Evolutionary conservation across 352 stramenopile species (phyloP), one percentile per base, ranked within the genome.

Genomic region (Phytophthora boehmeriae): DNA sequence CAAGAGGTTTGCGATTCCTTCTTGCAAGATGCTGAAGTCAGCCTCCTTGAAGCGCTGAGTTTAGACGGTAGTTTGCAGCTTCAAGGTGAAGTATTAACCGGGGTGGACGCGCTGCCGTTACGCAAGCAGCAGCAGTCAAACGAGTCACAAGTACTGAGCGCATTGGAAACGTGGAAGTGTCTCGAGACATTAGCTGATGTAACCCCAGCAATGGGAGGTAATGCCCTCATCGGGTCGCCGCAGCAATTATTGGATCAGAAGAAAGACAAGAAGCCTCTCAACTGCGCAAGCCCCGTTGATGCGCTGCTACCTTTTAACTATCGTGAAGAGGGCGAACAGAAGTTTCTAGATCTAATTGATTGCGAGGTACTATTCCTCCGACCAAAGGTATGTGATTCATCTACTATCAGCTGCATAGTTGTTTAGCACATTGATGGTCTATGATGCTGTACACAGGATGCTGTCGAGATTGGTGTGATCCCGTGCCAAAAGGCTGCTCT

Each of bases 391-490:
- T 14, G 60, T 39, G 25, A 42, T 20, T 5, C 32, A 6, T 28
- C 30, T 46, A 28, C 23, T 57, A 4, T 51, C 11, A 28, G 34
- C 2, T 25, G 42, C 38, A 32, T 58, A 3, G 20, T 36, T 1
- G 1, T 36, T 14, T 5, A 17, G 20, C 4, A 27, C 14, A 25
- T 19, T 42, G 9, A 59, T 53, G 25, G 17, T 30, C 20, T 35
- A 47, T 17, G 3, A 46, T 20, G 5, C 32, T 53, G 32, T 43
- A 5, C 30, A 25, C 45, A 89, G 81, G 75, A 66, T 43, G 72
- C 59, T n/a, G 69, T 93, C 17, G 84, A 90, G 54, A 90, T 93
- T 54, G 69, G 80, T 16, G 82, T 93, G 10, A 62, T 92, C 22
- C 82, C 84, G 16, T 90, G 82, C 42, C 64, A 80, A 10, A 62